A percentile compares a stretch with the other conserved stretches of the same genome.
These are phyloP conservation scores for Tardiomyces blankii DNA, from an alignment of 1,139 yeast genomes.

Conservation along the genomic window DNA sequence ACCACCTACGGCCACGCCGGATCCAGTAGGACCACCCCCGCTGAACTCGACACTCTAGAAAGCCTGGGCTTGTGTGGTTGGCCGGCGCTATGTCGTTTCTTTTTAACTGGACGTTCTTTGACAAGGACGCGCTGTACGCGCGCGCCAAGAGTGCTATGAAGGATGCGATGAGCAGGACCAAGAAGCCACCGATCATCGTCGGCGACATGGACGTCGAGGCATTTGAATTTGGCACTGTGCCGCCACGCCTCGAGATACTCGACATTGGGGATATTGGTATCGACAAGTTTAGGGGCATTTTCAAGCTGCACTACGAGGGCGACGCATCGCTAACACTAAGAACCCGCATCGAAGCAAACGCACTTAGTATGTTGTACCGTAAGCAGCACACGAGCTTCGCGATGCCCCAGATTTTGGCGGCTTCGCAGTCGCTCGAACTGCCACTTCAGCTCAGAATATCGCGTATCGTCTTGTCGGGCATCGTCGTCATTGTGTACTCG, in stretches of 20 bases:
- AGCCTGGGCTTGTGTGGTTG: no score
- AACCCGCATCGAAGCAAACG: constrained; percentile 79
- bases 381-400: constrained; percentile 37
- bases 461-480: constrained; percentile 64
- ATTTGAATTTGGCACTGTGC: constrained; percentile 62
- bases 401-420: constrained; percentile 55
- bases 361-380: constrained; percentile 52
- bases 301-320: constrained; percentile 70
- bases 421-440: constrained; percentile 60
- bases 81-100: constrained; percentile 11
- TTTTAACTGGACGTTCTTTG: constrained; percentile 31
- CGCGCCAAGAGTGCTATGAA: constrained; percentile 64
- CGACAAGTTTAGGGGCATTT: constrained; percentile 76
- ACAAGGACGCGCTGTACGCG: constrained; percentile 51
- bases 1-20: background rate
- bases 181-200: constrained; percentile 63
- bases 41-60: no score
- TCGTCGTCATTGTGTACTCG: constrained; percentile 74
- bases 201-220: constrained; percentile 65
- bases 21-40: no score
- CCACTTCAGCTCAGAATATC: constrained; percentile 70
- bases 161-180: constrained; percentile 61
- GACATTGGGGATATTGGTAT: constrained; percentile 79
- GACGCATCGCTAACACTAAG: constrained; percentile 71
- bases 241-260: constrained; percentile 71